A percentile compares a stretch with the other conserved stretches of the same genome.
Conservation (phyloP, 2,329 filamentous ascomycete genomes). For the Chalara sp. region DNA sequence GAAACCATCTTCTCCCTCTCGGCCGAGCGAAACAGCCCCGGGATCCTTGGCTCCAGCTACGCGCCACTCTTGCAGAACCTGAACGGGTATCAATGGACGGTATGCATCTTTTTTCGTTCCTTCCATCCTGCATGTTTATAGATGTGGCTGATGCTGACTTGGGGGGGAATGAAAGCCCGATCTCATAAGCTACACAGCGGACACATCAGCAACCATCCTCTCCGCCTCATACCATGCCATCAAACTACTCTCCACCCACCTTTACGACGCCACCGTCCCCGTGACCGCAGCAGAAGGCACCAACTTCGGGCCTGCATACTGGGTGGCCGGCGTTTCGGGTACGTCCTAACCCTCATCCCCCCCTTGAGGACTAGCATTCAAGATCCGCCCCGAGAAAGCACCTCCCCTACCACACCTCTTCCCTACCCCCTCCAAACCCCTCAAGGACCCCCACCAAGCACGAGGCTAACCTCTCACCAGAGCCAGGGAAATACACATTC, state of each 20-base stretch:
- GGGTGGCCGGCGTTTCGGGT: not conserved
- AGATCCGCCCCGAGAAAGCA: no score
- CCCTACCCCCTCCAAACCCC: no score
- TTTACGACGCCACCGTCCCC: slow-evolving; percentile 3
- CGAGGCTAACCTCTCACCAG: no score
- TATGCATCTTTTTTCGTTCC: slow-evolving; percentile 9
- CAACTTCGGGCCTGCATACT: slow-evolving; percentile 4
- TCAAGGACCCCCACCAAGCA: no score
- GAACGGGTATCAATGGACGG: slow-evolving; percentile 21
- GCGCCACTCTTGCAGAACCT: slow-evolving; percentile 24
- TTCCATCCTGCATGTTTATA: not conserved
- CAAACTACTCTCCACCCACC: slow-evolving; percentile 3
- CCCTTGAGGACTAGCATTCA: no score
- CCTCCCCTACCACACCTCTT: no score
- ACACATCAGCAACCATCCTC: slow-evolving; percentile 39
- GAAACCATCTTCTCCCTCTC: slow-evolving; percentile 22
- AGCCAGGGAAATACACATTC: not conserved
- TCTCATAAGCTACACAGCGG: slow-evolving; percentile 25
- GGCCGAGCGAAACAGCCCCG: slow-evolving; percentile 20
- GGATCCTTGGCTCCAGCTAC: slow-evolving; percentile 19
- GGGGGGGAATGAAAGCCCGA: slow-evolving; percentile 15
- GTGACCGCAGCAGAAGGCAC: slow-evolving; percentile 1
- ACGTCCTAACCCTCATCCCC: not conserved
- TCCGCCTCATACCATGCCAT: slow-evolving; percentile 29
- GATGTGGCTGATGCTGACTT: not conserved